These are phyloP conservation scores for Fusarium miscanthi DNA, from an alignment of 2,329 filamentous ascomycete species.

Conservation along the genomic window DNA sequence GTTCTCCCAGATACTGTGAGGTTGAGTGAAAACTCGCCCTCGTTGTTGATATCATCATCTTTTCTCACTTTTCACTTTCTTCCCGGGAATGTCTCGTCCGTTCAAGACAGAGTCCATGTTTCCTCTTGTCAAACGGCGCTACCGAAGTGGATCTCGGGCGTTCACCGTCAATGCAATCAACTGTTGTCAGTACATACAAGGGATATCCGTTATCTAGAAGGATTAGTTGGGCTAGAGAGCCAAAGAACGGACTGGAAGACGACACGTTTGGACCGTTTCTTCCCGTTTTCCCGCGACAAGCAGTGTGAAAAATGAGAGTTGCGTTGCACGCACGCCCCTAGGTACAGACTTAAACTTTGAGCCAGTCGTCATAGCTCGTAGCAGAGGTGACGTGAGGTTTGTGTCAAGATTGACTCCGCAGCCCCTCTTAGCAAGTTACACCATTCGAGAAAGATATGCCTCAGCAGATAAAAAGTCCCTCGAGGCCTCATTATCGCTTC, in stretches of 20 bases:
- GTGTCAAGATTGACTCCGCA: conserved; percentile 26
- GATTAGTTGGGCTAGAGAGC: not conserved
- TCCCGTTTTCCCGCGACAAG: conserved; percentile 29
- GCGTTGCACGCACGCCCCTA: not conserved
- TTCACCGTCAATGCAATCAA: conserved; percentile 35
- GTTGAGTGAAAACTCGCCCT: conserved; percentile 32
- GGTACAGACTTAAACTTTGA: conserved; percentile 12
- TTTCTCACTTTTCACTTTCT: not conserved
- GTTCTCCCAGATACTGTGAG: not conserved
- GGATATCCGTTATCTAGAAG: conserved; percentile 26
- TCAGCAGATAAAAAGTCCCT: conserved; percentile 14
- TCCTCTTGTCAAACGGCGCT: conserved; percentile 27
- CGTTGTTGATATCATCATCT: conserved; percentile 37
- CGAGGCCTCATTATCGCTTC: not conserved
- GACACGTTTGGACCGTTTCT: conserved; percentile 33
- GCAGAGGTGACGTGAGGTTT: conserved; percentile 25
- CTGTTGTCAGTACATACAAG: not conserved
- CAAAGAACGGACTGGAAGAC: conserved; percentile 12
- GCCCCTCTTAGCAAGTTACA: conserved; percentile 38
- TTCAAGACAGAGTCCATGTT: conserved; percentile 10
- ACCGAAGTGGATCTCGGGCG: conserved; percentile 37
- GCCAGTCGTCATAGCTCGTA: conserved; percentile 28
- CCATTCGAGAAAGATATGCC: conserved; percentile 35
- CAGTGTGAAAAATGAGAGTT: conserved; percentile 7
- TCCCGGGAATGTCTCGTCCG: conserved; percentile 4